A percentile compares a stretch with the other conserved stretches of the same genome.
These are phyloP conservation scores for Vickermania spadyakhi DNA, from an alignment of 208 protist genomes.

Conservation along the genomic window DNA sequence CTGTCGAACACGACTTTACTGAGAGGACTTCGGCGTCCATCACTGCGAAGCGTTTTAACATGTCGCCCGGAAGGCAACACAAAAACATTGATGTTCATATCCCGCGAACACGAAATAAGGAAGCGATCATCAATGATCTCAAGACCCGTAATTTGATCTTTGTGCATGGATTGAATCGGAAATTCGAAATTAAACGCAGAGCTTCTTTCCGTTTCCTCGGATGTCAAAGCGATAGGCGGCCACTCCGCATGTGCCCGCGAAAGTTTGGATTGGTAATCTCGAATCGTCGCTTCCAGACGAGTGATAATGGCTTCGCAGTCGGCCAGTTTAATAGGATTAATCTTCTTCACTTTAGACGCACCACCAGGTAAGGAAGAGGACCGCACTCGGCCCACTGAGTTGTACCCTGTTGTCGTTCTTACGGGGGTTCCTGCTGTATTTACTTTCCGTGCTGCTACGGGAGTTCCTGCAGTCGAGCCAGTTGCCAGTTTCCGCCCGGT, in stretches of 20 bases:
- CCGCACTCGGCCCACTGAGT: background rate
- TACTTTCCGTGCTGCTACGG: background rate
- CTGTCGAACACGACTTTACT: slow-evolving; percentile 36
- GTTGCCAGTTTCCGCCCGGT: background rate
- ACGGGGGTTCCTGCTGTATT: background rate
- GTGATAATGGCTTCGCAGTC: background rate
- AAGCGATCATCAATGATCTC: slow-evolving; percentile 44
- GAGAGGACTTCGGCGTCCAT: slow-evolving; percentile 30
- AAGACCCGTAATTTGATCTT: slow-evolving; percentile 29
- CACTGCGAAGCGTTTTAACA: slow-evolving; percentile 19
- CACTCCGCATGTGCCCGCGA: too few species aligned
- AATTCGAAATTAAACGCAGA: slow-evolving; percentile 18
- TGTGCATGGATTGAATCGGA: slow-evolving; percentile 49
- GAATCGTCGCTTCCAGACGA: background rate
- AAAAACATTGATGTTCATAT: slow-evolving; percentile 59
- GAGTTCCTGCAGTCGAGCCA: background rate
- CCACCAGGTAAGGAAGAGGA: background rate
- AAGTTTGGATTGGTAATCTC: background rate
- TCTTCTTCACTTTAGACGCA: background rate
- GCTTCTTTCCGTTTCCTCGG: background rate
- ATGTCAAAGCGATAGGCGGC: background rate
- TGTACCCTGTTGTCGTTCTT: background rate
- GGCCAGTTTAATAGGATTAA: background rate
- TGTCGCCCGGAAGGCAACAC: slow-evolving; percentile 43
- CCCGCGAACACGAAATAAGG: slow-evolving; percentile 41